These are phyloP conservation scores for Punica granatum DNA, from an alignment of 345 rosid genomes.

Conservation along the genomic window DNA sequence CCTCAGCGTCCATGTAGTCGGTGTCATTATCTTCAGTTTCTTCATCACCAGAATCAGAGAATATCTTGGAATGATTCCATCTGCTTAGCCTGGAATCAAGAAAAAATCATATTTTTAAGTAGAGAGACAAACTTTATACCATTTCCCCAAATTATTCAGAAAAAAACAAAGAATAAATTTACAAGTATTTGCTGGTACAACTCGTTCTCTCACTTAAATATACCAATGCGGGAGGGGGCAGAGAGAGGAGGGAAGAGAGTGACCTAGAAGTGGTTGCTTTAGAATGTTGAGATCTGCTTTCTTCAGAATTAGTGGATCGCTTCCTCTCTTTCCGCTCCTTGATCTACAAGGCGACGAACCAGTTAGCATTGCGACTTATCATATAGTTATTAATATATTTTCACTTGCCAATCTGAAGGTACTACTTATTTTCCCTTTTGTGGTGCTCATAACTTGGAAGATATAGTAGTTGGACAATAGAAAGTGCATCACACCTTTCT, in stretches of 20 bases:
- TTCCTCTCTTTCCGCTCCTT: constrained; percentile 75
- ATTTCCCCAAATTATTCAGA: too few species aligned
- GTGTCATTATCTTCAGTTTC: constrained; percentile 42
- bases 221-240: too few species aligned
- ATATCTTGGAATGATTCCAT: constrained; percentile 94
- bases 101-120: not conserved
- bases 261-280: constrained; percentile 83
- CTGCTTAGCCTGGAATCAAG: constrained; percentile 54
- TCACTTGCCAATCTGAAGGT: not conserved
- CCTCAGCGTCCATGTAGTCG: constrained; percentile 39
- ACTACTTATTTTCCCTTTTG: not conserved
- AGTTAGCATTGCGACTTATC: not conserved
- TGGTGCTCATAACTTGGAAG: not conserved
- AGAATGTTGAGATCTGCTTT: constrained; percentile 58
- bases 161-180: not conserved
- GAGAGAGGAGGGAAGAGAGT: constrained; percentile 3
- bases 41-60: constrained; percentile 74
- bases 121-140: not conserved
- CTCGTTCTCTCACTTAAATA: not conserved
- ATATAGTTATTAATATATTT: not conserved
- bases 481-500: constrained; percentile 53
- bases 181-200: not conserved
- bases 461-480: not conserved
- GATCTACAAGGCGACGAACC: constrained; percentile 27
- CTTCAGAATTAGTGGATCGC: constrained; percentile 47